A percentile compares a stretch with the other conserved stretches of the same genome.
phyloP scores from a whole-genome alignment of 129 eudicot species.

The Flaveria sonorensis region DNA sequence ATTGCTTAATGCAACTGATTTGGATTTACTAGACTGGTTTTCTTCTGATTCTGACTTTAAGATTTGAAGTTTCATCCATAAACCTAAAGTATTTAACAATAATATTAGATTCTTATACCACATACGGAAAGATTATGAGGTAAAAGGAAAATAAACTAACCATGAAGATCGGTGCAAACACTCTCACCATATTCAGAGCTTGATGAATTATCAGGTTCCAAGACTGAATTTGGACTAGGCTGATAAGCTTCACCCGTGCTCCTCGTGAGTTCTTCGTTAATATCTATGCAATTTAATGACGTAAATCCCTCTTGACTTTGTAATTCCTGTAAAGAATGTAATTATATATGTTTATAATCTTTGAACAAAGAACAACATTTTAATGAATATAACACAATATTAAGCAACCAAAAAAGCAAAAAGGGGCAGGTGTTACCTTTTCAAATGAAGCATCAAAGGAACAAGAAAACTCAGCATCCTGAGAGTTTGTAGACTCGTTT shows the following conservation, averaged over 20 bases:
- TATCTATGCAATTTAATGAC: conserved; percentile 29
- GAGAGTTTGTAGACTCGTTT: conserved; percentile 7
- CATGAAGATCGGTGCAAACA: conserved; percentile 36
- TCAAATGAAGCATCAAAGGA: conserved; percentile 19
- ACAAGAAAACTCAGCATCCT: conserved; percentile 29
- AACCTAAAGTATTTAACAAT: conserved; percentile 38
- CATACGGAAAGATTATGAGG: not conserved
- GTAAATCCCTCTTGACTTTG: conserved; percentile 20
- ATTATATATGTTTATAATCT: not conserved
- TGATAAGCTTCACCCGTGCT: conserved; percentile 48
- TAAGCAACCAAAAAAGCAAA: too few species aligned
- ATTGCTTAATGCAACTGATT: conserved; percentile 50
- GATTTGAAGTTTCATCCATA: conserved; percentile 55
- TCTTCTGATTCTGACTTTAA: conserved; percentile 54
- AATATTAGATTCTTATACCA: conserved; percentile 2
- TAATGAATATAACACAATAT: not conserved
- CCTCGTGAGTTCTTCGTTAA: conserved; percentile 20
- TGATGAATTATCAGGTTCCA: conserved; percentile 49
- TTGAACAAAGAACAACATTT: not conserved
- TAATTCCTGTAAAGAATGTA: conserved; percentile 44
- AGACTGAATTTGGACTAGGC: conserved; percentile 66
- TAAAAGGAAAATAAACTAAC: conserved; percentile 32
- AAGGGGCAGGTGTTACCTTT: conserved; percentile 26
- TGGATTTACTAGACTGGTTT: conserved; percentile 47
- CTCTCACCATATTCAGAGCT: conserved; percentile 39